Percentiles rank a stretch among this genome's conserved stretches.
phyloP scores from a whole-genome alignment of 2,329 filamentous ascomycete genomes.

The Neonectria sp. region DNA sequence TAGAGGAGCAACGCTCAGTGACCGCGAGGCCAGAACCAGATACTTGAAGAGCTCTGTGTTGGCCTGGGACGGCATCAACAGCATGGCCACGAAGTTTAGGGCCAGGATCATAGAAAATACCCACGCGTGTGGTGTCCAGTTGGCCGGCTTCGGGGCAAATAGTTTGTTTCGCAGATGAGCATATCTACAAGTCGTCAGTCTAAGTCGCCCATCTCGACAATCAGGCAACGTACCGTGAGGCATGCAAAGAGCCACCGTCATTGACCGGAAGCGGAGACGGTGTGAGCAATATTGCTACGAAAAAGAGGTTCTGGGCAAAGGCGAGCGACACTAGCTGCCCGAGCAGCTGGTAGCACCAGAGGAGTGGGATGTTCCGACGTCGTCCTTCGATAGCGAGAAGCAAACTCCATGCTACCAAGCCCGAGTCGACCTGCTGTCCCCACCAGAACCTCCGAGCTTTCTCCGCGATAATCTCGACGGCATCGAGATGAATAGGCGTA shows the following conservation, averaged over 20 bases:
- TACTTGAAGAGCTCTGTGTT: constrained; percentile 58
- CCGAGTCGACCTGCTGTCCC: constrained; percentile 72
- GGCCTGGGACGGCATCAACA: constrained; percentile 57
- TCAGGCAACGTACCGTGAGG: constrained; percentile 48
- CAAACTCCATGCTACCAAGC: constrained; percentile 68
- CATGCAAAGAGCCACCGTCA: constrained; percentile 45
- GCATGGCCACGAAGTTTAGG: constrained; percentile 54
- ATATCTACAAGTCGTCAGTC: constrained; percentile 31
- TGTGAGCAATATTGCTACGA: constrained; percentile 70
- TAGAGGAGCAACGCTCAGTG: constrained; percentile 62
- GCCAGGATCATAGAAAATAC: constrained; percentile 54
- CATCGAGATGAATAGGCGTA: constrained; percentile 66
- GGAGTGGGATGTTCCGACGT: constrained; percentile 68
- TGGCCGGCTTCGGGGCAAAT: constrained; percentile 58
- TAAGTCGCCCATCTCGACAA: background rate
- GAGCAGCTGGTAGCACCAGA: constrained; percentile 71
- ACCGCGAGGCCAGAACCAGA: constrained; percentile 51
- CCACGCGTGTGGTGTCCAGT: constrained; percentile 59
- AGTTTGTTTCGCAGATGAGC: constrained; percentile 50
- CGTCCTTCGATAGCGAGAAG: constrained; percentile 73
- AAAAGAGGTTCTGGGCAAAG: constrained; percentile 76
- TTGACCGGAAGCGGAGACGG: constrained; percentile 61
- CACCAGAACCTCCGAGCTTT: constrained; percentile 72
- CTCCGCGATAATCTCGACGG: constrained; percentile 68
- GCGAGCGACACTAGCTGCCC: constrained; percentile 72